Evolutionary conservation across 768 basidiomycete species (phyloP).

Genomic region (Tephrocybe rancida): DNA sequence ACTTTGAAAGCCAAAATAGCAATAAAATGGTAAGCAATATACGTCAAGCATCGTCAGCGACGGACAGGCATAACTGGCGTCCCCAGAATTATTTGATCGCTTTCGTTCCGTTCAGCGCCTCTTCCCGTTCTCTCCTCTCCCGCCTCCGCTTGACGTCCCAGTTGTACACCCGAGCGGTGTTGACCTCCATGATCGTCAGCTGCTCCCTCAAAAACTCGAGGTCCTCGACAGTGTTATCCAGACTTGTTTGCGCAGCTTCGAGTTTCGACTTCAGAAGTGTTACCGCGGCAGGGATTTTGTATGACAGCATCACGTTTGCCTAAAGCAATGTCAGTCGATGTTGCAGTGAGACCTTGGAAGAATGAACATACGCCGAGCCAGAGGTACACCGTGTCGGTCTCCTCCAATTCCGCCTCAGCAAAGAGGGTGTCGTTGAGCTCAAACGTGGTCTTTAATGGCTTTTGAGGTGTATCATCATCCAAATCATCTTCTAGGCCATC

Average conservation of each 20-base stretch:
- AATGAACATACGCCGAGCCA: slow-evolving; percentile 86
- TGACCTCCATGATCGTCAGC: slow-evolving; percentile 94
- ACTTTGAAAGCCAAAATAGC: neutral
- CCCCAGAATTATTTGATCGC: neutral
- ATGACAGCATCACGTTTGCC: slow-evolving; percentile 98
- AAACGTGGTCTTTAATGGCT: slow-evolving; percentile 81
- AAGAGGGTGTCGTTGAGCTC: slow-evolving; percentile 96
- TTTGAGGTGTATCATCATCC: slow-evolving; percentile 46
- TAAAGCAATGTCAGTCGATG: slow-evolving; percentile 30
- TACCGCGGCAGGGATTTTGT: slow-evolving; percentile 80
- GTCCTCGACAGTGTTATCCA: slow-evolving; percentile 79
- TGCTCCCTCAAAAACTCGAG: slow-evolving; percentile 94
- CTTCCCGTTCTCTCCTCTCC: slow-evolving; percentile 50
- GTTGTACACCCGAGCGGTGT: slow-evolving; percentile 94
- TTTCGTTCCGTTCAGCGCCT: slow-evolving; percentile 15
- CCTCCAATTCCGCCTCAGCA: slow-evolving; percentile 86
- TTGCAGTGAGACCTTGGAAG: neutral
- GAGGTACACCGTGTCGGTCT: slow-evolving; percentile 87
- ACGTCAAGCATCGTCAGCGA: too few species aligned
- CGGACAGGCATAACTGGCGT: neutral
- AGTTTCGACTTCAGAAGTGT: slow-evolving; percentile 77
- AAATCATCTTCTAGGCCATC: slow-evolving; percentile 33
- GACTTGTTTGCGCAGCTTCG: slow-evolving; percentile 61
- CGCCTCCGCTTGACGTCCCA: slow-evolving; percentile 90
- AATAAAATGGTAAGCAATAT: neutral